Evolutionary conservation across 129 eudicot genomes (phyloP), one percentile per base, ranked within the genome.

Genomic region (Apium graveolens): DNA sequence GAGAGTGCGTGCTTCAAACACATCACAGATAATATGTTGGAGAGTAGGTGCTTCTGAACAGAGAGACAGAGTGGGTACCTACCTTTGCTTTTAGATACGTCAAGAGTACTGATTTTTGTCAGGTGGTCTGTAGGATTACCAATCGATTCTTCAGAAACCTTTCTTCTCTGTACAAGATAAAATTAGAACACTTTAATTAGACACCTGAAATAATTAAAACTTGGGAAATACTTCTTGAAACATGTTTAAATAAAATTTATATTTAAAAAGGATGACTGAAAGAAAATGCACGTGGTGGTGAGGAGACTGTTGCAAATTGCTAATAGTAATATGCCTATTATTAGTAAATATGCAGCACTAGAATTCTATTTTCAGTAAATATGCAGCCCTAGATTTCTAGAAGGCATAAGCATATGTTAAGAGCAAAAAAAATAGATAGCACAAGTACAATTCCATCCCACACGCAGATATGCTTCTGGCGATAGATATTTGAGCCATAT

Each of bases 121-220:
- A 89, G 75, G 49, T 73, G 65, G 73, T 87, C 91, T 3, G 97
- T 91, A 3, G 93, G 89, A 4, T 82, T 79, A 51, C 60, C 75
- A 71, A 76, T 35, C 73, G 27, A 78, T 73, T 83, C 87, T 68
- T 86, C 81, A 16, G 69, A 57, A 17, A 80, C 74, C 86, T 89
- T 89, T 80, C 53, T 79, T 78, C 79, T 92, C 93, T 91, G 88
- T 85, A 77, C 13, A 42, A 78, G 31, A 80, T 70, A 76, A 51
- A 38, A 75, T 37, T 20, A 29, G 5, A 75, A 49, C 21, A 44
- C 39, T 12, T 7, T 14, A 0, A 75, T 48, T 17, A 74, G 60
- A 12, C 76, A 43, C 55, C 49, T 24, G 46, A 72, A 26, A 27
- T n/a, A 35, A 72, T 9, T 41, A 41, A 37, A 72, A 39, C 49